These are phyloP conservation scores for Cryptococcus sp. DNA, from an alignment of 1,284 basidiomycete species.

Conservation along the genomic window DNA sequence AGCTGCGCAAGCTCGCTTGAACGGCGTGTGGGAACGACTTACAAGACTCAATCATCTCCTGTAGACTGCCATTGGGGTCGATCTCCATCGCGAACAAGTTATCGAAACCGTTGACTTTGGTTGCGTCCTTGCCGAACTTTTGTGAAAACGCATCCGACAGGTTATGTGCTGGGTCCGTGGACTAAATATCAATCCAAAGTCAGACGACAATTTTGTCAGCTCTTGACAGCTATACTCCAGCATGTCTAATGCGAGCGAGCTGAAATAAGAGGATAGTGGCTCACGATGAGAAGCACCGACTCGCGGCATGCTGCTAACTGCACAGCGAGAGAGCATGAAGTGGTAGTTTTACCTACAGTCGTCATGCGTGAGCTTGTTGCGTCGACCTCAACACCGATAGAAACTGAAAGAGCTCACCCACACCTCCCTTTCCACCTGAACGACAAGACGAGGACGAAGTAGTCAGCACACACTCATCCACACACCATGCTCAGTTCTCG, in stretches of 20 bases:
- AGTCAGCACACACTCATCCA: background rate
- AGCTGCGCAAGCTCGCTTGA: too few species aligned
- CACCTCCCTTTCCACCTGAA: slow-evolving; percentile 89
- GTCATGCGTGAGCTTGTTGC: background rate
- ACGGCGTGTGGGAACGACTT: slow-evolving; percentile 34
- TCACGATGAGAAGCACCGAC: slow-evolving; percentile 88
- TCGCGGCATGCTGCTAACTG: slow-evolving; percentile 83
- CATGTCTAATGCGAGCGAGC: background rate
- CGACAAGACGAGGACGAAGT: too few species aligned
- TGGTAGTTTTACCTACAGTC: slow-evolving; percentile 85
- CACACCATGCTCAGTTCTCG: background rate
- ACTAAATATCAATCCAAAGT: slow-evolving; percentile 58
- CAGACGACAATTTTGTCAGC: background rate
- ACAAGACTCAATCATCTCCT: slow-evolving; percentile 99
- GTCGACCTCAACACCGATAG: background rate
- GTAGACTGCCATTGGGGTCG: slow-evolving; percentile 92
- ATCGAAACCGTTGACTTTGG: slow-evolving; percentile 96
- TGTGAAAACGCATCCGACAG: slow-evolving; percentile 98
- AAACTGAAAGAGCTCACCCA: slow-evolving; percentile 62
- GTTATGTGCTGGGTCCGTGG: slow-evolving; percentile 98
- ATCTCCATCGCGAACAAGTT: slow-evolving; percentile 99
- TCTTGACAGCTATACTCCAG: background rate
- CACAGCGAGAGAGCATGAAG: slow-evolving; percentile 92
- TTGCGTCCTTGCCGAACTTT: slow-evolving; percentile 99
- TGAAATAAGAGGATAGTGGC: slow-evolving; percentile 37